Percentiles rank a stretch among this genome's conserved stretches.
These are phyloP conservation scores for Aspergillus floridensis DNA, from an alignment of 2,329 filamentous ascomycete species.

Conservation along the genomic window DNA sequence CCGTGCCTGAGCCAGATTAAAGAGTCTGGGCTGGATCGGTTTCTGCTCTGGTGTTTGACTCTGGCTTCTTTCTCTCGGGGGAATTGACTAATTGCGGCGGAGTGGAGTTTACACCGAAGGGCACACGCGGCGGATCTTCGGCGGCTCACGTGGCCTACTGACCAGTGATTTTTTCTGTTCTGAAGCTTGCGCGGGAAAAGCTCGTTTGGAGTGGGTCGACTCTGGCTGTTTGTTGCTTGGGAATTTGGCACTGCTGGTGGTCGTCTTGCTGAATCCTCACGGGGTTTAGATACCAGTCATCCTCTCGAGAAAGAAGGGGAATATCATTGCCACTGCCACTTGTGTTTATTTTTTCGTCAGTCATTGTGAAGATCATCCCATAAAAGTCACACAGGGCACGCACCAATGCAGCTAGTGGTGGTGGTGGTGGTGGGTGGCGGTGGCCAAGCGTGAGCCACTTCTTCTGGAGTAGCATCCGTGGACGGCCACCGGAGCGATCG, in stretches of 20 bases:
- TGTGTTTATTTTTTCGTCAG: no score
- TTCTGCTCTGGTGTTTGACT: not conserved
- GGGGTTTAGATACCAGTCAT: not conserved
- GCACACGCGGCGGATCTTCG: not conserved
- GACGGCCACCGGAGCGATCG: not conserved
- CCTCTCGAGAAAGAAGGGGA: no score
- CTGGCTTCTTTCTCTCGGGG: not conserved
- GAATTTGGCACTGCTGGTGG: not conserved
- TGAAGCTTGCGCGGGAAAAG: not conserved
- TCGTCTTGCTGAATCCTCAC: not conserved
- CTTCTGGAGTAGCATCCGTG: not conserved
- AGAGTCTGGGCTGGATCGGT: not conserved
- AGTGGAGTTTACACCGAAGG: not conserved
- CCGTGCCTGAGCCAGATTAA: not conserved
- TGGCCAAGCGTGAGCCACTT: not conserved
- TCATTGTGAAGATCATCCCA: no score
- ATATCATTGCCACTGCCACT: no score
- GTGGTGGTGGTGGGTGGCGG: not conserved
- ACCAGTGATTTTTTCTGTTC: not conserved
- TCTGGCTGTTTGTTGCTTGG: not conserved
- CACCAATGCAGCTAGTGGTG: not conserved
- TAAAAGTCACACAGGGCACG: not conserved
- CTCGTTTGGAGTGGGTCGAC: not conserved
- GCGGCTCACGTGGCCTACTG: not conserved
- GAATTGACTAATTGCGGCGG: not conserved